These are phyloP conservation scores for Fusarium mangiferae DNA, from an alignment of 2,329 filamentous ascomycete genomes.

Conservation along the genomic window DNA sequence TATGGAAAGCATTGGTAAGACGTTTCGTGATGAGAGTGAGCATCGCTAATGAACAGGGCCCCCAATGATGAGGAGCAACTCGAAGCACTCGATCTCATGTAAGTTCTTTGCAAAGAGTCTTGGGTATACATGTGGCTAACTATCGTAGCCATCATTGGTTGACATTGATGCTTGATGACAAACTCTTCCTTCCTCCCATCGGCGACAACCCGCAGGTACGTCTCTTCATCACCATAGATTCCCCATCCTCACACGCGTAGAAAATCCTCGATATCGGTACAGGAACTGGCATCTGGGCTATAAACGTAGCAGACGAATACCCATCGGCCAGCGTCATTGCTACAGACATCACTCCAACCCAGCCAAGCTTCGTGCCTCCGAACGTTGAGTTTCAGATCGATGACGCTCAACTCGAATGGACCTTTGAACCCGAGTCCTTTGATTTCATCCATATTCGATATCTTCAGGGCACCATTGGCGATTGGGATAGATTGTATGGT, in stretches of 20 bases:
- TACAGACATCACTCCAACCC: conserved; percentile 35
- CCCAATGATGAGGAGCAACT: conserved; percentile 40
- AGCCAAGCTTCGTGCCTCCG: conserved; percentile 45
- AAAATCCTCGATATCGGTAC: conserved; percentile 37
- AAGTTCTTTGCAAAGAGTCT: rapidly evolving
- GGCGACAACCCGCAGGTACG: conserved; percentile 30
- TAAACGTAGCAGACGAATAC: conserved; percentile 37
- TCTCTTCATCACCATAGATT: rapidly evolving
- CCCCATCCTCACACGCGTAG: neutral
- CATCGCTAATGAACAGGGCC: conserved; percentile 18
- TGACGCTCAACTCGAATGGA: conserved; percentile 56
- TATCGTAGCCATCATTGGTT: conserved; percentile 35
- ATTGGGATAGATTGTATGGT: conserved; percentile 43
- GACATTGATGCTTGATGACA: conserved; percentile 33
- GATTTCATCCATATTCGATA: conserved; percentile 50
- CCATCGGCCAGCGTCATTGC: conserved; percentile 36
- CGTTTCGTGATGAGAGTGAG: rapidly evolving
- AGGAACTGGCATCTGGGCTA: conserved; percentile 40
- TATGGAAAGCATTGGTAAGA: conserved; percentile 39
- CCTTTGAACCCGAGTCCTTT: conserved; percentile 45
- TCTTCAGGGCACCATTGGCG: conserved; percentile 42
- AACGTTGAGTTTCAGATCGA: conserved; percentile 53
- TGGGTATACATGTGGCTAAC: rapidly evolving
- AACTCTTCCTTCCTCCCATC: conserved; percentile 35
- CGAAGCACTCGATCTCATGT: conserved; percentile 41